A percentile compares a stretch with the other conserved stretches of the same genome.
phyloP scores from a whole-genome alignment of 2,329 filamentous ascomycete genomes.

The Nakataea oryzae region DNA sequence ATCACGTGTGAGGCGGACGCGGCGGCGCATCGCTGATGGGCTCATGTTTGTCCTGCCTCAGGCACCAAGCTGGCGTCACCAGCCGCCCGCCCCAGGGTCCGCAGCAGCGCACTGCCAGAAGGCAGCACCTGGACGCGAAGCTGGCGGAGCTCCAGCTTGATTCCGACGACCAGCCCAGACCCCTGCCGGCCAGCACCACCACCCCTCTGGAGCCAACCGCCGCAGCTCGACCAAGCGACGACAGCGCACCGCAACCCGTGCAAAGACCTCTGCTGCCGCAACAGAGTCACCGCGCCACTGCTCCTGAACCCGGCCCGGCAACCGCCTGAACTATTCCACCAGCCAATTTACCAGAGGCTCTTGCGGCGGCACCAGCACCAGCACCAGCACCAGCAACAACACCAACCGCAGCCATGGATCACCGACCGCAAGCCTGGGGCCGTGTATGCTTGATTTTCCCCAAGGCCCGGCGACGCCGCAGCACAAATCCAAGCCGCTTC shows the following conservation, averaged over 20 bases:
- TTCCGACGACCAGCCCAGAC: not conserved
- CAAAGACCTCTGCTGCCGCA: not conserved
- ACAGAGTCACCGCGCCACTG: not conserved
- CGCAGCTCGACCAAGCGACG: not conserved
- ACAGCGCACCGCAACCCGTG: not conserved
- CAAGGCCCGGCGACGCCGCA: slow-evolving; percentile 1
- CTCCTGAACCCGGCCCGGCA: not conserved
- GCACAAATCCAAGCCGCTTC: not conserved
- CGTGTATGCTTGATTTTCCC: slow-evolving; percentile 43
- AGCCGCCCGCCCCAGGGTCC: no score
- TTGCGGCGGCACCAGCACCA: not conserved
- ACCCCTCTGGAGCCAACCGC: slow-evolving; percentile 3
- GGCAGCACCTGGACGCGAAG: not conserved
- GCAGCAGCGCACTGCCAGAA: not conserved
- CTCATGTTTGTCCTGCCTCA: not conserved
- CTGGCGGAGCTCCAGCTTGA: not conserved
- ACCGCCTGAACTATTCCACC: not conserved
- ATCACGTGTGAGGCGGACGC: not conserved
- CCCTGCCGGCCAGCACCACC: slow-evolving; percentile 1
- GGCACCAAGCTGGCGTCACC: not conserved
- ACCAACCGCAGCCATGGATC: slow-evolving; percentile 44
- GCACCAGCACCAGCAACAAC: slow-evolving; percentile 6
- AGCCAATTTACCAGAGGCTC: not conserved
- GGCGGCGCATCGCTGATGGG: no score
- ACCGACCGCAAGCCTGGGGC: slow-evolving; percentile 63